Conservation (phyloP, 2,329 filamentous ascomycete species). For the Colletotrichum gloeosporioides region DNA sequence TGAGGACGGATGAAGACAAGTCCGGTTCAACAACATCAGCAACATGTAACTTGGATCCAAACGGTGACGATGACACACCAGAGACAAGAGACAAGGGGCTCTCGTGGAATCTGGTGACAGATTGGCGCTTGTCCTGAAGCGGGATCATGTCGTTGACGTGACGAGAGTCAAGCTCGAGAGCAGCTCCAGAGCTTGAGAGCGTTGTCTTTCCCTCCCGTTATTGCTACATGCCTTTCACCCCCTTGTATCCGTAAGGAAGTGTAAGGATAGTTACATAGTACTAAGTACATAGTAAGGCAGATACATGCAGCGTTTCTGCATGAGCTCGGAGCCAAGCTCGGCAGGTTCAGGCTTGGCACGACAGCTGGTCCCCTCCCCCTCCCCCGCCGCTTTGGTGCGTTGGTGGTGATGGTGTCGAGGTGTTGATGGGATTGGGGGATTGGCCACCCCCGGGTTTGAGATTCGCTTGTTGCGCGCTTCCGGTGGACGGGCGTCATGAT, state of each 20-base stretch:
- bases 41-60: neutral
- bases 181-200: neutral
- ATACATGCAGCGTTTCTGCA: conserved; percentile 12
- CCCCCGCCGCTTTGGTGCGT: conserved; percentile 2
- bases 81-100: neutral
- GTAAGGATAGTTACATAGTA: neutral
- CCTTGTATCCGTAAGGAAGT: neutral
- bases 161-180: neutral
- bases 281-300: neutral
- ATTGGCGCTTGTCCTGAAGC: conserved; percentile 2
- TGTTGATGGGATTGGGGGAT: neutral
- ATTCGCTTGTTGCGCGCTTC: neutral
- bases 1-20: neutral
- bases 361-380: neutral
- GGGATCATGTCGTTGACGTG: neutral
- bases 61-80: neutral
- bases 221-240: neutral
- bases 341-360: conserved; percentile 15
- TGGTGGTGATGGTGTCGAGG: neutral
- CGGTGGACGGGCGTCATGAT: neutral
- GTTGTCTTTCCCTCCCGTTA: neutral
- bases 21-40: neutral
- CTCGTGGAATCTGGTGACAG: neutral
- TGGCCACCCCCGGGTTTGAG: neutral
- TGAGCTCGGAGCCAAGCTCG: conserved; percentile 21